Evolutionary conservation across 1,284 basidiomycete genomes (phyloP).

Genomic region (Boletellus deceptivus): DNA sequence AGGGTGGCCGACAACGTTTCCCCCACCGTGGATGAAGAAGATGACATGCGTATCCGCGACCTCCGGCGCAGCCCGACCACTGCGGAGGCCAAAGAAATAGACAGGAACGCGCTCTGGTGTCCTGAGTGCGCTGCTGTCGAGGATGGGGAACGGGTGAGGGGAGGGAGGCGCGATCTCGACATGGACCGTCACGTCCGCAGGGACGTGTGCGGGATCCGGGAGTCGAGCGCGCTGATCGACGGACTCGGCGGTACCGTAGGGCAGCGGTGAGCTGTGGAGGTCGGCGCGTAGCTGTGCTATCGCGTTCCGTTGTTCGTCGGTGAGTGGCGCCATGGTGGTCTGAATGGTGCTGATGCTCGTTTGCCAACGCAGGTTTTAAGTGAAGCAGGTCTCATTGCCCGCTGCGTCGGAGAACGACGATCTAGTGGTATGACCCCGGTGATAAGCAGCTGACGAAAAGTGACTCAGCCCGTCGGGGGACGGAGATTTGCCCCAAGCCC

Average conservation of each 20-base stretch:
- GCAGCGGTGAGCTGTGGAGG: neutral
- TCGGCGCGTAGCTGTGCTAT: neutral
- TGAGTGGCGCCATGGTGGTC: conserved; percentile 8
- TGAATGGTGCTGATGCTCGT: neutral
- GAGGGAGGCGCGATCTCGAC: conserved; percentile 14
- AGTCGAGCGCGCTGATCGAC: conserved; percentile 6
- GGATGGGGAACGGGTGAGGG: neutral
- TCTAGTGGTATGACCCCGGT: too few relatives aligned
- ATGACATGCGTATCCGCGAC: conserved; percentile 11
- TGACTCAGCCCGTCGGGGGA: too few relatives aligned
- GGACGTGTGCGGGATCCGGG: conserved; percentile 2
- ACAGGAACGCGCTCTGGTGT: conserved; percentile 12
- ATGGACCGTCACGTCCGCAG: conserved; percentile 5
- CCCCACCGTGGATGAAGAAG: conserved; percentile 18
- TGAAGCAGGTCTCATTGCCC: too few relatives aligned
- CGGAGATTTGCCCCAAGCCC: too few relatives aligned
- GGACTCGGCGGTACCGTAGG: neutral
- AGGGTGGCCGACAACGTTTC: conserved; percentile 14
- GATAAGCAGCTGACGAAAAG: too few relatives aligned
- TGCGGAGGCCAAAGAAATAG: conserved; percentile 11
- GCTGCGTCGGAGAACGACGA: too few relatives aligned
- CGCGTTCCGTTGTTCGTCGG: conserved; percentile 8
- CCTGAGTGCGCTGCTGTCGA: conserved; percentile 6
- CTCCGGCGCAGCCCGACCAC: neutral
- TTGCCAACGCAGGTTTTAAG: too few relatives aligned